Conservation (phyloP, 2,329 filamentous ascomycete species). For the Boeremia lycopersici region DNA sequence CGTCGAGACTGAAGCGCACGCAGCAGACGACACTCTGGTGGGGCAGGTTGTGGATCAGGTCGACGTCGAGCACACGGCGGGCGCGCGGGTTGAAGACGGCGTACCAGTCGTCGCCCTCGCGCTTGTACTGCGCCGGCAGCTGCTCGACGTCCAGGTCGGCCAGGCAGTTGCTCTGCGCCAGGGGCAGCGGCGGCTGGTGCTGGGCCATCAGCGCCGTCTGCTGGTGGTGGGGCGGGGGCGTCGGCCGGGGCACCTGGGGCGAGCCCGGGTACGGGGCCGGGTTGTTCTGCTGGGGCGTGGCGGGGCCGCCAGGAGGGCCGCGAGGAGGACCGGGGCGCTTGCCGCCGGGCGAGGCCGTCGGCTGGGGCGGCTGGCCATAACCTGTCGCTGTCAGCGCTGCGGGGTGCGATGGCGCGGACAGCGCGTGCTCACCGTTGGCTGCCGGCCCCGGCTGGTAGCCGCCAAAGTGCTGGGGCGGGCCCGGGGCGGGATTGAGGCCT, state of each 20-base stretch:
- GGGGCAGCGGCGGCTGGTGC: slow-evolving; percentile 48
- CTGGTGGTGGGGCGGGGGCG: slow-evolving; percentile 61
- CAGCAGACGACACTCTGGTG: slow-evolving; percentile 99
- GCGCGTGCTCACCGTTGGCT: slow-evolving; percentile 64
- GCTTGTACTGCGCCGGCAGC: slow-evolving; percentile 84
- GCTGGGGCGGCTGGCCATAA: slow-evolving; percentile 83
- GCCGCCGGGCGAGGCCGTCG: slow-evolving; percentile 83
- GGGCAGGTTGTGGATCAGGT: slow-evolving; percentile 87
- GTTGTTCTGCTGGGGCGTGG: slow-evolving; percentile 90
- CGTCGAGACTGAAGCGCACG: slow-evolving; percentile 93
- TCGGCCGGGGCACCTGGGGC: slow-evolving; percentile 80
- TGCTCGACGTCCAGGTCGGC: slow-evolving; percentile 87
- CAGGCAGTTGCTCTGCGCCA: slow-evolving; percentile 68
- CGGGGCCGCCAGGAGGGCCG: slow-evolving; percentile 66
- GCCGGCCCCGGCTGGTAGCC: slow-evolving; percentile 68
- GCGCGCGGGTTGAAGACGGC: slow-evolving; percentile 95
- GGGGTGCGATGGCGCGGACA: no score
- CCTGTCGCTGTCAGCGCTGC: slow-evolving; percentile 53
- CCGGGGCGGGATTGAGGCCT: slow-evolving; percentile 62
- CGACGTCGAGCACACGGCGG: slow-evolving; percentile 87
- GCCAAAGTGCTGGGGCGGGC: slow-evolving; percentile 72
- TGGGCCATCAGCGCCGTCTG: slow-evolving; percentile 28
- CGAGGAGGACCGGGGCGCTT: slow-evolving; percentile 72
- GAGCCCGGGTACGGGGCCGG: slow-evolving; percentile 88
- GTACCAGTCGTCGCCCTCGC: slow-evolving; percentile 90